Evolutionary conservation across 1,284 basidiomycete species (phyloP).

Genomic region (Cryptococcus amylolentus): DNA sequence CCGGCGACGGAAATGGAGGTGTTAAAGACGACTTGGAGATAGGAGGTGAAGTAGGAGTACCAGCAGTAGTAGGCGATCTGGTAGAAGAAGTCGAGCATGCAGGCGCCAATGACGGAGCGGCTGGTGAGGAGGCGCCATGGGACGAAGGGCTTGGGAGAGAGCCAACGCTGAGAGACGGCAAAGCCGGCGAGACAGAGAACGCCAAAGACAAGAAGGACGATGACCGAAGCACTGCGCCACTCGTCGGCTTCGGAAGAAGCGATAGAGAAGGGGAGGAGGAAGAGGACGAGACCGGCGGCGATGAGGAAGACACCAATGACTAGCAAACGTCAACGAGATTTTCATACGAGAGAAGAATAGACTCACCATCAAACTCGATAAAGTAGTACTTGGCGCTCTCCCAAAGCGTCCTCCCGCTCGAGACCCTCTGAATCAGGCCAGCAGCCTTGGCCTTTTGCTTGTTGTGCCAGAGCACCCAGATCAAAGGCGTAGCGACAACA

Average conservation of each 20-base stretch:
- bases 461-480: constrained; percentile 28
- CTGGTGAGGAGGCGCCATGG: constrained; percentile 45
- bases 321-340: neutral
- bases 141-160: constrained; percentile 42
- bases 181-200: constrained; percentile 42
- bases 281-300: constrained; percentile 40
- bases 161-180: constrained; percentile 40
- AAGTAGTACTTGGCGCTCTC: constrained; percentile 42
- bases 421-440: constrained; percentile 14
- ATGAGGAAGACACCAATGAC: constrained; percentile 49
- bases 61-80: constrained; percentile 46
- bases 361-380: constrained; percentile 37
- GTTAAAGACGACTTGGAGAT: constrained; percentile 45
- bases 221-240: constrained; percentile 43
- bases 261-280: constrained; percentile 49
- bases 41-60: constrained; percentile 40
- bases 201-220: constrained; percentile 49
- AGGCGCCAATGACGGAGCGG: constrained; percentile 45
- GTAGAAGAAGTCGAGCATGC: constrained; percentile 41
- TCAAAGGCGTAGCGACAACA: constrained; percentile 33
- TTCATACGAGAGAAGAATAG: neutral
- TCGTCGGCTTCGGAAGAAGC: constrained; percentile 29
- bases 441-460: constrained; percentile 28
- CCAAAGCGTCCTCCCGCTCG: constrained; percentile 17
- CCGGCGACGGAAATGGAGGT: constrained; percentile 43